Conservation (phyloP, 441 rosid genomes). For the Jatropha multifida region DNA sequence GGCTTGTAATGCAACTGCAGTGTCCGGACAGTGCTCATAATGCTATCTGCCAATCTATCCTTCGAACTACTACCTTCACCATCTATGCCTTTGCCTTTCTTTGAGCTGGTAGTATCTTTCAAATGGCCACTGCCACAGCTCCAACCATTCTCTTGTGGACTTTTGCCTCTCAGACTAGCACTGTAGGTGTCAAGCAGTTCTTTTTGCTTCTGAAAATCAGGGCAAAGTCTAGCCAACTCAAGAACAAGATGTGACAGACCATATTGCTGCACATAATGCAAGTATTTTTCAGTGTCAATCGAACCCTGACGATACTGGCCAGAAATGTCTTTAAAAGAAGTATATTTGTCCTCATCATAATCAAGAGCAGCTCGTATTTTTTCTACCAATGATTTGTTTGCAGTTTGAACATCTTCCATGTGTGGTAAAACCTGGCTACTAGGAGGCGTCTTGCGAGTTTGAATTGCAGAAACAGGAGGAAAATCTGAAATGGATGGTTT, state of each 20-base stretch:
- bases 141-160: slow-evolving; percentile 38
- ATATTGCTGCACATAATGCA: slow-evolving; percentile 59
- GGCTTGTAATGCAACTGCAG: slow-evolving; percentile 52
- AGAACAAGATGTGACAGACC: slow-evolving; percentile 71
- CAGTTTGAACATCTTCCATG: slow-evolving; percentile 62
- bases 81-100: slow-evolving; percentile 58
- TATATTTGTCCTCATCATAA: slow-evolving; percentile 63
- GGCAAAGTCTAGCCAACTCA: slow-evolving; percentile 87
- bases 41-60: slow-evolving; percentile 51
- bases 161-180: slow-evolving; percentile 41
- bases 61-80: slow-evolving; percentile 22
- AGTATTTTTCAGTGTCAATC: slow-evolving; percentile 56
- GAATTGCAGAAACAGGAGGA: slow-evolving; percentile 70
- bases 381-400: slow-evolving; percentile 83
- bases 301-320: slow-evolving; percentile 81
- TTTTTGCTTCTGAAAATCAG: slow-evolving; percentile 81
- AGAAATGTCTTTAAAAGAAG: slow-evolving; percentile 71
- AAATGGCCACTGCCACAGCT: slow-evolving; percentile 25
- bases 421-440: slow-evolving; percentile 34
- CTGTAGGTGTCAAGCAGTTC: slow-evolving; percentile 73
- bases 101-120: slow-evolving; percentile 38
- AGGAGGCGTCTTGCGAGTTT: slow-evolving; percentile 37
- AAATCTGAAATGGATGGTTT: slow-evolving; percentile 55
- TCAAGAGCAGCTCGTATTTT: slow-evolving; percentile 70
- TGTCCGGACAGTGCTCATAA: slow-evolving; percentile 55